A percentile compares a stretch with the other conserved stretches of the same genome.
Conservation (phyloP, 345 rosid species). For the Tarenaya hassleriana region DNA sequence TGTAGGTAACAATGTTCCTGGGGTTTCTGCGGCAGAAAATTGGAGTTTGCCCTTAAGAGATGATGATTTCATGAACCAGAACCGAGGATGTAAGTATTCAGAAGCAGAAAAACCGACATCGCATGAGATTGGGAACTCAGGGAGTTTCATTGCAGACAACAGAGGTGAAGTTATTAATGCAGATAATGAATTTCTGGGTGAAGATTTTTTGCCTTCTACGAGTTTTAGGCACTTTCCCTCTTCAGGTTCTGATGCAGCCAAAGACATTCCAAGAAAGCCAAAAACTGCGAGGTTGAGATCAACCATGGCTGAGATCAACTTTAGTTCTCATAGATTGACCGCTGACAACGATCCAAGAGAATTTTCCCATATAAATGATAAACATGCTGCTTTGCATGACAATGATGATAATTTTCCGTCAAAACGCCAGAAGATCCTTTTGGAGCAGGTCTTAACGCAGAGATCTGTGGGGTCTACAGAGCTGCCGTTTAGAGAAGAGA, state of each 20-base stretch:
- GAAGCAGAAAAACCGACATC: slow-evolving; percentile 25
- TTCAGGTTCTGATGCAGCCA: slow-evolving; percentile 35
- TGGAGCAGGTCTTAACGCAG: slow-evolving; percentile 34
- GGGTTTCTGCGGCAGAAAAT: slow-evolving; percentile 19
- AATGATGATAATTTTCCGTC: slow-evolving; percentile 30
- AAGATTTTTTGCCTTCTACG: slow-evolving; percentile 30
- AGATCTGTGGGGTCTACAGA: slow-evolving; percentile 34
- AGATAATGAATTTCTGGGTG: slow-evolving; percentile 28
- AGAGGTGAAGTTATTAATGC: slow-evolving; percentile 53
- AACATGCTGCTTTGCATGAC: slow-evolving; percentile 18
- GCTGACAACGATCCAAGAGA: slow-evolving; percentile 28
- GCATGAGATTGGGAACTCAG: slow-evolving; percentile 27
- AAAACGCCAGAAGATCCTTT: slow-evolving; percentile 32
- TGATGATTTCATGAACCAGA: slow-evolving; percentile 29
- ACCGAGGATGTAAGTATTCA: slow-evolving; percentile 28
- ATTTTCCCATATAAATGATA: slow-evolving; percentile 25
- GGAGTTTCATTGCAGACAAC: slow-evolving; percentile 33
- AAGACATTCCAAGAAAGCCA: slow-evolving; percentile 39
- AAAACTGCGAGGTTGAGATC: slow-evolving; percentile 46
- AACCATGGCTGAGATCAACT: slow-evolving; percentile 38
- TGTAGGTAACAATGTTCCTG: slow-evolving; percentile 24
- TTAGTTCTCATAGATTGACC: slow-evolving; percentile 30
- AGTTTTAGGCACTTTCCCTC: slow-evolving; percentile 31
- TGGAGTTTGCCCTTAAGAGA: slow-evolving; percentile 29
- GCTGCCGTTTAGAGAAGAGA: slow-evolving; percentile 40